Base-by-base conservation (phyloP, 805 yeast species). In the Starmerella geochares region DNA sequence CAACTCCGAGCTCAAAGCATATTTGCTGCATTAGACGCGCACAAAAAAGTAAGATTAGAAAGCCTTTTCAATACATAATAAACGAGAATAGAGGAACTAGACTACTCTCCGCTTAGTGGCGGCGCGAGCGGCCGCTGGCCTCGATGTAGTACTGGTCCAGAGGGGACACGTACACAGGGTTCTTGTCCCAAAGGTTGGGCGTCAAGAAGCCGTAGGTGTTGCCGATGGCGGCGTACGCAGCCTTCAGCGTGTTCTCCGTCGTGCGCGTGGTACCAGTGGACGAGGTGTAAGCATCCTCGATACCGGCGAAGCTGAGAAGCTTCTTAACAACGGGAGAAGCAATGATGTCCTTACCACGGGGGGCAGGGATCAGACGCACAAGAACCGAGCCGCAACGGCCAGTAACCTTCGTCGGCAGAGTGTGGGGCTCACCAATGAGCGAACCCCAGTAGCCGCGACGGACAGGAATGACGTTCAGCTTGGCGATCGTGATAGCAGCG, bases 401-500 rank as follows among this genome's bases (percentile, higher is more conserved):
- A 64, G 97, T 83, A 72, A 88, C 86, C 87, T 92, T 92, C 77
- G 82, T 75, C 69, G 96, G 90, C 71, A 90, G 83, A 64, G 98
- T 85, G 84, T 92, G 98, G 71, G 98, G 98, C 75, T 85, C 83
- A 83, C 98, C 98, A 76, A 92, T 85, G 81, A 87, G 86, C 74
- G 95, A 76, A 78, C 98, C 98, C 98, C 98, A 92, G 92, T 92
- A 92, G 80, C 98, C 98, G 83, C 98, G 87, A 83, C 98, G 90
- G 79, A 92, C 90, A 72, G 98, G 98, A 73, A 92, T 87, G 76
- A 92, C 83, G 65, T 96, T 83, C 71, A 92, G 82, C 81, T 92
- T 92, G 74, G 98, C 98, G 71, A 92, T 87, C 81, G 87, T 81
- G 79, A 92, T 90, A 68, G 97, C 98, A 67, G 97, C 96, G 79